Evolutionary conservation across 768 basidiomycete species (phyloP).

Genomic region (Trametes cubensis): DNA sequence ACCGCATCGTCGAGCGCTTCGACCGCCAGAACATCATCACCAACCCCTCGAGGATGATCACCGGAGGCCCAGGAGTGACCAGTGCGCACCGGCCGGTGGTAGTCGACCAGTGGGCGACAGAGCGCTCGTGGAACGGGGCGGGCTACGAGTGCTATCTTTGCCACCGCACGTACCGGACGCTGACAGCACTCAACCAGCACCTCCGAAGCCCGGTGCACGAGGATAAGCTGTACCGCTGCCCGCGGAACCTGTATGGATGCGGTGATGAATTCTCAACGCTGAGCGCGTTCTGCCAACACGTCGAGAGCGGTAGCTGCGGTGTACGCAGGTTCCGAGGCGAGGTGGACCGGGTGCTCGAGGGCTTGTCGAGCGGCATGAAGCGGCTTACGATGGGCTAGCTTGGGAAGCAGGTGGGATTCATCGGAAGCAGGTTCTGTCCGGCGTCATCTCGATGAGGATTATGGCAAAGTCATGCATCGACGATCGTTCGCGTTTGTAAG

Average conservation of each 20-base stretch:
- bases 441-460: too few relatives aligned
- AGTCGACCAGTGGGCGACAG: slow-evolving; percentile 43
- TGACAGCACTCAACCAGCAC: slow-evolving; percentile 59
- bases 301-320: slow-evolving; percentile 65
- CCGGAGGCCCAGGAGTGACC: slow-evolving; percentile 28
- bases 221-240: slow-evolving; percentile 58
- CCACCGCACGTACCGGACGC: slow-evolving; percentile 42
- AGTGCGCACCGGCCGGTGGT: slow-evolving; percentile 6
- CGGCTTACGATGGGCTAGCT: not conserved
- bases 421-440: too few relatives aligned
- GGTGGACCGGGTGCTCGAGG: slow-evolving; percentile 43
- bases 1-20: slow-evolving; percentile 43
- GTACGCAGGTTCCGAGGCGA: slow-evolving; percentile 49
- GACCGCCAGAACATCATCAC: slow-evolving; percentile 58
- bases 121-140: slow-evolving; percentile 43
- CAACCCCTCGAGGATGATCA: slow-evolving; percentile 54
- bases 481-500: too few relatives aligned
- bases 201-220: slow-evolving; percentile 63
- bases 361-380: not conserved
- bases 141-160: slow-evolving; percentile 70
- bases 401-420: too few relatives aligned
- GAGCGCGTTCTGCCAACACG: slow-evolving; percentile 63
- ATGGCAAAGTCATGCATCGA: too few relatives aligned
- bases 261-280: slow-evolving; percentile 47
- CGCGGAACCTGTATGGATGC: slow-evolving; percentile 44